These are phyloP conservation scores for Naematelia encephala DNA, from an alignment of 768 basidiomycete species.

Conservation along the genomic window DNA sequence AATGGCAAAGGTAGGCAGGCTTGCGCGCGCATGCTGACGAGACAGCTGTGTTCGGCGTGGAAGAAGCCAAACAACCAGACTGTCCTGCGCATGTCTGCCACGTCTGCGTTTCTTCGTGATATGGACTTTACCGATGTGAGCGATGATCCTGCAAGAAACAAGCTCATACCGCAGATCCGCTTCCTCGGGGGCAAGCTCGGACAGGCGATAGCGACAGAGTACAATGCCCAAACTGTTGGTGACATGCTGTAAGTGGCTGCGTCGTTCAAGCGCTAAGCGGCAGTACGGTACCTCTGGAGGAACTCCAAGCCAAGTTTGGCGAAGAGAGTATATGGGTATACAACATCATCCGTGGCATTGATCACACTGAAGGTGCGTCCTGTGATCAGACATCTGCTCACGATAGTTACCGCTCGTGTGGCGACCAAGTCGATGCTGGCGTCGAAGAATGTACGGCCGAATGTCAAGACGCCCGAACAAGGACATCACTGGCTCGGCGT, in stretches of 20 bases:
- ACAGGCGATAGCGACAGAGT: constrained; percentile 76
- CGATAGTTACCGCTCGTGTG: constrained; percentile 6
- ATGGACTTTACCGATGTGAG: constrained; percentile 81
- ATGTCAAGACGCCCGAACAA: constrained; percentile 68
- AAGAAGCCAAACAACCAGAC: constrained; percentile 86
- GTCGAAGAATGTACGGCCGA: constrained; percentile 84
- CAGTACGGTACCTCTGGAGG: constrained; percentile 50
- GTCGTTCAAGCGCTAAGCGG: constrained; percentile 4
- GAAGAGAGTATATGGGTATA: constrained; percentile 75
- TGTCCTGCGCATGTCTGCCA: constrained; percentile 75
- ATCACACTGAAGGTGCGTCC: constrained; percentile 72
- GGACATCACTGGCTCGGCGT: constrained; percentile 89
- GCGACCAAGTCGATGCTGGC: constrained; percentile 22
- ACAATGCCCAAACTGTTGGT: constrained; percentile 80
- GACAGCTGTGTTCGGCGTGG: constrained; percentile 80
- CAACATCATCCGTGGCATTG: constrained; percentile 84
- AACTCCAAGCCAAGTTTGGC: constrained; percentile 53
- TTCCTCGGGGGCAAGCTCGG: constrained; percentile 95
- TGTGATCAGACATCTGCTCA: background rate
- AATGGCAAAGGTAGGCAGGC: constrained; percentile 70
- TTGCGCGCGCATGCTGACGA: constrained; percentile 3
- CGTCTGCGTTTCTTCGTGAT: constrained; percentile 77
- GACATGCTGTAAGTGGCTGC: constrained; percentile 70
- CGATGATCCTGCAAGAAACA: background rate
- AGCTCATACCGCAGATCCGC: constrained; percentile 63